Base-by-base conservation (phyloP, 75 land plant species). In the Ceratopteris richardii region DNA sequence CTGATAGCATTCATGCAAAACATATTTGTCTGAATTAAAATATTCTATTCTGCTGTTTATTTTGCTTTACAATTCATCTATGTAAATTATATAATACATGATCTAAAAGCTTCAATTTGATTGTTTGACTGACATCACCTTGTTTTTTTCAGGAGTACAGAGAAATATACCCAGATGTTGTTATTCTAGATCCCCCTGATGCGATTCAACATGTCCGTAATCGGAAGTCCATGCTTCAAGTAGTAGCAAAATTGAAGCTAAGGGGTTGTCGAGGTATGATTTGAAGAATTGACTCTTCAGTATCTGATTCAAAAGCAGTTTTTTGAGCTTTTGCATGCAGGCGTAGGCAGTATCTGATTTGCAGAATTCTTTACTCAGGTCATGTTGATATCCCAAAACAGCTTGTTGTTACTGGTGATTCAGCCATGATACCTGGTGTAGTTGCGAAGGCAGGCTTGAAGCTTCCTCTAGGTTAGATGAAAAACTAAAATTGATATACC, bases 211-310 rank as follows among this genome's bases (percentile, higher is more conserved):
- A 88, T 64, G 27, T 88, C n/a, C 69, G 80, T 25, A 88, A 86
- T 72, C 90, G 94, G 28, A 90, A 88, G 50, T 88, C 86, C 17
- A 88, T 88, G 94, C 86, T 88, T 23, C 79, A 88, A 48, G 83
- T 80, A 54, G 94, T 88, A 26, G 83, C 90, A 39, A 78, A 82
- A 42, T 57, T 88, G 54, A 77, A 86, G 30, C 61, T 88, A 39
- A 67, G 77, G 27, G 51, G 75, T 19, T 66, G 62, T 39, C 66
- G 75, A 66, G 94, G 94, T 88, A 22, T 4, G 57, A 16, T 27
- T 36, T 56, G 29, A 29, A 0, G 4, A 41, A 5, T 44, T 43
- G 27, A n/a, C 29, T 36, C 3, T 30, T 3, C 57, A 16, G 57
- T 5, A 18, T 5, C 17, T 6, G 18, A 18, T 46, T 10, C 9